Evolutionary conservation across 1,139 yeast species (phyloP).

Genomic region (Nakaseomyces nivariensis): DNA sequence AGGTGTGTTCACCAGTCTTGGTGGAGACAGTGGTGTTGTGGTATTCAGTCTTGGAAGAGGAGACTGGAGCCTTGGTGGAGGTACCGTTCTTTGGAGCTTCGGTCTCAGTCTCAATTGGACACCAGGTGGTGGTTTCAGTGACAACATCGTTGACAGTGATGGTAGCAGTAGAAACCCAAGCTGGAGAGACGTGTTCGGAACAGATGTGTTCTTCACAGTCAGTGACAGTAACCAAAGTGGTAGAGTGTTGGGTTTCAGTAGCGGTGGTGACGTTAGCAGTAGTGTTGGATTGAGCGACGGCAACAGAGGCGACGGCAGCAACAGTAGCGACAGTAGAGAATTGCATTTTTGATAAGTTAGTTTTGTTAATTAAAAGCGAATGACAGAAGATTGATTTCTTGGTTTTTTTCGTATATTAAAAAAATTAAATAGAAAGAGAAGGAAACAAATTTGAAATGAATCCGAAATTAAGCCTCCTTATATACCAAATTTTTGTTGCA

Average conservation of each 20-base stretch:
- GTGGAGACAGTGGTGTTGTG: slow-evolving; percentile 4
- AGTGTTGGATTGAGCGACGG: slow-evolving; percentile 15
- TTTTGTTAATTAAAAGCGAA: slow-evolving; percentile 9
- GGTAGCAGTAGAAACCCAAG: slow-evolving; percentile 10
- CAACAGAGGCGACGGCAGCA: slow-evolving; percentile 25
- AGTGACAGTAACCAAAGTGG: slow-evolving; percentile 39
- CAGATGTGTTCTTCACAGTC: slow-evolving; percentile 32
- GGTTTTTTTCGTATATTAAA: background rate
- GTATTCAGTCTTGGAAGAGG: slow-evolving; percentile 2
- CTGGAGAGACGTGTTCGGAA: slow-evolving; percentile 14
- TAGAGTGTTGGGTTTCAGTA: slow-evolving; percentile 26
- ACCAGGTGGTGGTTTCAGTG: slow-evolving; percentile 27
- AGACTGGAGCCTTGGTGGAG: slow-evolving; percentile 4
- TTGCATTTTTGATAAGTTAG: slow-evolving; percentile 18
- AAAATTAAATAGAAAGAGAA: too few relatives aligned
- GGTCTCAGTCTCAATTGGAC: slow-evolving; percentile 18
- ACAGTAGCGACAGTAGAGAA: slow-evolving; percentile 25
- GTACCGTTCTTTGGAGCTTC: slow-evolving; percentile 6
- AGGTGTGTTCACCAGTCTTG: slow-evolving; percentile 5
- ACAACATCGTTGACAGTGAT: slow-evolving; percentile 17
- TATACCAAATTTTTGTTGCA: background rate
- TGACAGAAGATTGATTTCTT: slow-evolving; percentile 12
- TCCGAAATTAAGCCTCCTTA: background rate
- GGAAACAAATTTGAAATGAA: too few relatives aligned
- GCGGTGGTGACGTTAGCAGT: slow-evolving; percentile 27